Evolutionary conservation across 2,329 filamentous ascomycete genomes (phyloP).

Genomic region (Intubia oerlemansii): DNA sequence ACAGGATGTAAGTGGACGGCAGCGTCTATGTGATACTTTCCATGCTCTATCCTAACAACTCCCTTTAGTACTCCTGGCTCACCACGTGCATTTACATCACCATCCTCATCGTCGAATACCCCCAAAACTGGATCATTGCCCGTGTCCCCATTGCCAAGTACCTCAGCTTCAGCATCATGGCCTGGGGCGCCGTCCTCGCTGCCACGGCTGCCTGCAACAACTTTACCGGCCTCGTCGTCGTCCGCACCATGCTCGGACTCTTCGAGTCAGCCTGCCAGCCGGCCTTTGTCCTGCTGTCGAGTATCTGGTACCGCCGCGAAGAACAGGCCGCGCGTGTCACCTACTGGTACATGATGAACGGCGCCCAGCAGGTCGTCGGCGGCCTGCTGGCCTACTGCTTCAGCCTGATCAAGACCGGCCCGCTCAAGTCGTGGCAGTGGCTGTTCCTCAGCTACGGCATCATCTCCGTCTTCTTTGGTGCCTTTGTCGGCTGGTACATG

Average conservation of each 20-base stretch:
- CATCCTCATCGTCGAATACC: constrained; percentile 50
- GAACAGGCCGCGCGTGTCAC: constrained; percentile 46
- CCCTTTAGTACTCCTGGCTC: constrained; percentile 45
- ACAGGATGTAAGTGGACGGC: not conserved
- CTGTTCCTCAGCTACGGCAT: constrained; percentile 46
- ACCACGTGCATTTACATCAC: constrained; percentile 57
- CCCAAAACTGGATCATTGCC: constrained; percentile 31
- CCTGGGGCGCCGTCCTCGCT: constrained; percentile 40
- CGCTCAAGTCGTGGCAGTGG: constrained; percentile 44
- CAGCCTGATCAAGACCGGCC: constrained; percentile 24
- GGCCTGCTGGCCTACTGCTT: constrained; percentile 48
- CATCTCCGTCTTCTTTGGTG: constrained; percentile 40
- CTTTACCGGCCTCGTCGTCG: constrained; percentile 35
- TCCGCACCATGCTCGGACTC: constrained; percentile 46
- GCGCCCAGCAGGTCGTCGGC: constrained; percentile 49
- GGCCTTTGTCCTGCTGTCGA: constrained; percentile 41
- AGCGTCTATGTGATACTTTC: no score
- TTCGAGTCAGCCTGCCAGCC: constrained; percentile 53
- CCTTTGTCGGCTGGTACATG: constrained; percentile 41
- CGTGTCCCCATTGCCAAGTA: constrained; percentile 48
- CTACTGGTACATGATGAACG: constrained; percentile 64
- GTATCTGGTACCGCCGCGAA: constrained; percentile 50
- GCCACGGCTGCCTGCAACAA: constrained; percentile 38
- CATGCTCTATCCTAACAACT: not conserved
- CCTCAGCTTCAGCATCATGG: constrained; percentile 37